phyloP scores from a whole-genome alignment of 78 protist genomes.

The Guillardia theta region DNA sequence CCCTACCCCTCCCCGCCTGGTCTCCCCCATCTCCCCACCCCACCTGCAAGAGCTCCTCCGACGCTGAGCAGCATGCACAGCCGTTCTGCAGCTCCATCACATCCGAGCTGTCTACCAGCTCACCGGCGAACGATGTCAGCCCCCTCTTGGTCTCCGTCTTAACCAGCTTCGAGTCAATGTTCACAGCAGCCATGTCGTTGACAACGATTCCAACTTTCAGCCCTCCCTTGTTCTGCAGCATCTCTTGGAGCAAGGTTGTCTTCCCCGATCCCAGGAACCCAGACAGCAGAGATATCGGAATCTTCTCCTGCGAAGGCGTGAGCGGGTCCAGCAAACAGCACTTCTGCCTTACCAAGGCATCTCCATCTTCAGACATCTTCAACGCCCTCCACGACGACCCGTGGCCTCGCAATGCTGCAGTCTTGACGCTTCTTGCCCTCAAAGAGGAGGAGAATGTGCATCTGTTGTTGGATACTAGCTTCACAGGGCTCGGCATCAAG shows the following conservation, averaged over 20 bases:
- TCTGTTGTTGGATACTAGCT: no score
- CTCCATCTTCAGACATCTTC: no score
- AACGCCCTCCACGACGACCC: no score
- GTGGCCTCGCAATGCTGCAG: no score
- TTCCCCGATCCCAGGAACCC: conserved; percentile 92
- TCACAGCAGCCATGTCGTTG: conserved; percentile 80
- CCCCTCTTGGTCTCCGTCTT: not conserved
- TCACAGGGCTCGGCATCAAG: no score
- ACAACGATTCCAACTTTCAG: conserved; percentile 71
- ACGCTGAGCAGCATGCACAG: conserved; percentile 84
- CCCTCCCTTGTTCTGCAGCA: conserved; percentile 59
- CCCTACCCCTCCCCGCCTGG: no score
- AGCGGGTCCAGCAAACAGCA: no score
- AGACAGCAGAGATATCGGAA: conserved; percentile 83
- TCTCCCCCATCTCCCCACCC: no score
- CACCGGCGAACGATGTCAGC: not conserved
- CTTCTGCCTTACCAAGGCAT: no score
- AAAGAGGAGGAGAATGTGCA: no score
- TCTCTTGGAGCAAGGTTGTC: conserved; percentile 66
- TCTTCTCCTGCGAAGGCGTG: not conserved
- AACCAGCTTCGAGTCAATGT: conserved; percentile 79
- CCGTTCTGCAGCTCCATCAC: conserved; percentile 86
- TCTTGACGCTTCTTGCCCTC: no score
- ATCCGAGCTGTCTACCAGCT: conserved; percentile 3
- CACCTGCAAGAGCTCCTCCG: not conserved